Percentiles rank a stretch among this genome's conserved stretches.
Evolutionary conservation across 306 rosid species (phyloP).

Genomic region (Cercis canadensis): DNA sequence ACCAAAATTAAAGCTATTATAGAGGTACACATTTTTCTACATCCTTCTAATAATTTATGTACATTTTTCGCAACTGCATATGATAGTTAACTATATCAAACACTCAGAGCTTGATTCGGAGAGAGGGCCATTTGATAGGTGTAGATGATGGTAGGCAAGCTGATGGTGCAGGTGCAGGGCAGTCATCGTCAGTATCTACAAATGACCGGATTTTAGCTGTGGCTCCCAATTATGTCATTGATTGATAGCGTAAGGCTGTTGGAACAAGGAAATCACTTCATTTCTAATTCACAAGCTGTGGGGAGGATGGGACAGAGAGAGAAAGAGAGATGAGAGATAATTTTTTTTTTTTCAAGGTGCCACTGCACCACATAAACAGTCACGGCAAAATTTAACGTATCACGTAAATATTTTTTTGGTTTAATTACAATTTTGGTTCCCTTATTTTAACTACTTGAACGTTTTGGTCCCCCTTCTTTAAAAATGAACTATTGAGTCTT

Average conservation of each 20-base stretch:
- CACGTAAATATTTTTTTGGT: too few relatives aligned
- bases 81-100: constrained; percentile 27
- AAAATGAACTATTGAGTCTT: too few relatives aligned
- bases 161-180: constrained; percentile 57
- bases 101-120: constrained; percentile 73
- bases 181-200: constrained; percentile 50
- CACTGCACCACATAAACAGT: too few relatives aligned
- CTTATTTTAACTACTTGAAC: too few relatives aligned
- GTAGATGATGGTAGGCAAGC: constrained; percentile 75
- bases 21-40: constrained; percentile 62
- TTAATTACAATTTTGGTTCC: too few relatives aligned
- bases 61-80: background rate
- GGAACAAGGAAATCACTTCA: constrained; percentile 21
- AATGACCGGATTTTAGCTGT: constrained; percentile 84
- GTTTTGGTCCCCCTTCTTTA: too few relatives aligned
- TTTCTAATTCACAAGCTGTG: background rate
- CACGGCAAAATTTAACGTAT: too few relatives aligned
- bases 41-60: background rate
- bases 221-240: constrained; percentile 83
- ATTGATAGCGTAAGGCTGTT: constrained; percentile 45
- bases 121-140: constrained; percentile 92
- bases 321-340: too few relatives aligned
- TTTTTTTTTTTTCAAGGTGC: too few relatives aligned
- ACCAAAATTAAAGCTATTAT: constrained; percentile 84
- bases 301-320: too few relatives aligned